Evolutionary conservation across 176 grass and related monocot species (phyloP).

Genomic region (Oryza officinalis): DNA sequence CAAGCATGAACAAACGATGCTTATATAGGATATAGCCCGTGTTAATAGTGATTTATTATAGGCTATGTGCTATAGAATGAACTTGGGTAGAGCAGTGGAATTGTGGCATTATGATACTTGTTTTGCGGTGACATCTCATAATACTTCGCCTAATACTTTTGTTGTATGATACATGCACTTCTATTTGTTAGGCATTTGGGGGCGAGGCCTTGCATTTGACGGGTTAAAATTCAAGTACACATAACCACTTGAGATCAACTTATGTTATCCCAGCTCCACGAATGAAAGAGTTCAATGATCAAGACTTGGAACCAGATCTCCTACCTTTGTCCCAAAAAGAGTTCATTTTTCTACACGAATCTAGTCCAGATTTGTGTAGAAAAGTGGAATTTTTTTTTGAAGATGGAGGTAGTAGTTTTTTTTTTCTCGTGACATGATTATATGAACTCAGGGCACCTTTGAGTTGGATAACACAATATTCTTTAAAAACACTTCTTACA

Average conservation of each 20-base stretch:
- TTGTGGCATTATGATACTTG: background rate
- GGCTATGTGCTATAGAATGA: background rate
- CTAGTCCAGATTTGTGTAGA: too few species aligned
- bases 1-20: background rate
- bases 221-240: conserved; percentile 45
- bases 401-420: conserved; percentile 46
- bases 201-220: conserved; percentile 71
- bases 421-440: conserved; percentile 93
- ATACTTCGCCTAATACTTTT: conserved; percentile 9
- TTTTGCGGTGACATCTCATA: background rate
- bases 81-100: background rate
- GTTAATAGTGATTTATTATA: background rate
- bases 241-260: conserved; percentile 58
- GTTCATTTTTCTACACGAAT: too few species aligned
- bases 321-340: conserved; percentile 8
- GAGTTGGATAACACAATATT: conserved; percentile 76
- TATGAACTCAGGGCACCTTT: conserved; percentile 69
- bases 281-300: conserved; percentile 49
- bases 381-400: too few species aligned
- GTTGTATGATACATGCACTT: conserved; percentile 47
- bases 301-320: conserved; percentile 78
- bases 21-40: background rate
- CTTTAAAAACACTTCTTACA: conserved; percentile 57
- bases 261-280: conserved; percentile 72
- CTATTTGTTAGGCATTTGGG: conserved; percentile 75